Base-by-base conservation (phyloP, 305 asterid species). In the Coffea humblotiana region DNA sequence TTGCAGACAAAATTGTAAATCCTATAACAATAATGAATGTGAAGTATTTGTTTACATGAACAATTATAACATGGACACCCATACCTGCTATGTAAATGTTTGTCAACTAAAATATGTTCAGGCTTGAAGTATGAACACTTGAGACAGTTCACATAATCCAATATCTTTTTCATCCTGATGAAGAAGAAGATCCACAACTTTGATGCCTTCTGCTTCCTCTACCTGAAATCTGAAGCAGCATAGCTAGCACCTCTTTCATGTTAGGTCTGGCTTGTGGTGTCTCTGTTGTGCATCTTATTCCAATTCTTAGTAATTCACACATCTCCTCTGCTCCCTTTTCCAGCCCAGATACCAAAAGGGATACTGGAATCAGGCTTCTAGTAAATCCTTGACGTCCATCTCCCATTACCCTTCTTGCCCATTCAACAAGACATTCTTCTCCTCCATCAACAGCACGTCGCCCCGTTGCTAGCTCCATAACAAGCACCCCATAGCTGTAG, bases 391-490 rank as follows among this genome's bases (percentile, higher is more conserved):
- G 85, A 2, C 90, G 72, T 47, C 94, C 93, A 7, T 91, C 93
- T 69, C 98, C 97, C 88, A 90, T 85, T 9, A 96, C 97, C 78
- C 98, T 70, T 78, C 85, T 91, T 0, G 94, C 97, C 98, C 99
- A 93, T 72, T 94, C 99, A 18, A 96, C 93, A 52, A 94, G 65
- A 54, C 96, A 94, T 80, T 96, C 99, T 76, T 94, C 98, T 11
- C 94, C 97, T 2, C 97, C 98, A 14, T 96, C 99, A 72, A 96
- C 92, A 0, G 98, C 99, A 58, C 95, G 86, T 63, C 98, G 83
- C 74, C 95, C 97, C 0, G 99, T 88, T 8, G 99, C 98, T 70
- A 96, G 82, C 89, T 96, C 99, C 99, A 96, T 94, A 0, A 87
- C 92, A 48, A 96, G 83, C 71, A 96, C 97, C 0, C 99, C 99